Conservation (phyloP, 192 early-diverging fungal species). For the Coemansia guatemalensis region DNA sequence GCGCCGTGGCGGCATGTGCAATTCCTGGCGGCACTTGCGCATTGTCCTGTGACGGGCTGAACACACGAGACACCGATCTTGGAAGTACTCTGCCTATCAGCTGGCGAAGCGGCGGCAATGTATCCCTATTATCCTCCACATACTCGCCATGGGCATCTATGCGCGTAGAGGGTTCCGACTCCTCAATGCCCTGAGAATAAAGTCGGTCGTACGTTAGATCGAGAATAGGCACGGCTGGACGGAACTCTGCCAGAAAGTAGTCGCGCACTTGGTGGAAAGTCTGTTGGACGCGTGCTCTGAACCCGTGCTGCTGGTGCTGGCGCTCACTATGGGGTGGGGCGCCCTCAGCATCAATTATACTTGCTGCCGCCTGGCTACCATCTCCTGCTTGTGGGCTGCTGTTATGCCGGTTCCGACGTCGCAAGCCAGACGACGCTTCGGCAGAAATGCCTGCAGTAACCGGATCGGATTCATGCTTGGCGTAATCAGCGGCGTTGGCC, state of each 20-base stretch:
- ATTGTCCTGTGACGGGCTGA: slow-evolving; percentile 6
- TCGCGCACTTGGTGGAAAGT: slow-evolving; percentile 36
- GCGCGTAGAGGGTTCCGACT: neutral
- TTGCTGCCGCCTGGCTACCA: slow-evolving; percentile 19
- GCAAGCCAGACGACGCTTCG: slow-evolving; percentile 11
- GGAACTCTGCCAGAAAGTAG: slow-evolving; percentile 48
- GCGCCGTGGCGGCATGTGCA: slow-evolving; percentile 4
- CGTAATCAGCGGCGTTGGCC: too few species aligned
- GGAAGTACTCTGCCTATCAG: slow-evolving; percentile 37
- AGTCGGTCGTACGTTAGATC: slow-evolving; percentile 48
- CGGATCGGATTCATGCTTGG: neutral
- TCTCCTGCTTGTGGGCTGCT: neutral
- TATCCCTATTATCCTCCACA: slow-evolving; percentile 32
- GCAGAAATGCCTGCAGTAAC: neutral
- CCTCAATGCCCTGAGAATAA: slow-evolving; percentile 40
- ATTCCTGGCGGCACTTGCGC: neutral
- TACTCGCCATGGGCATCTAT: slow-evolving; percentile 7
- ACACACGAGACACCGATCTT: slow-evolving; percentile 25
- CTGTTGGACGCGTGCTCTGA: slow-evolving; percentile 6
- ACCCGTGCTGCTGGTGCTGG: neutral
- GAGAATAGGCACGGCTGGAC: slow-evolving; percentile 43
- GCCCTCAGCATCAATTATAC: slow-evolving; percentile 22
- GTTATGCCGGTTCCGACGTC: slow-evolving; percentile 1
- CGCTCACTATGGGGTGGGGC: slow-evolving; percentile 1
- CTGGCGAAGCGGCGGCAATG: slow-evolving; percentile 29